A percentile compares a stretch with the other conserved stretches of the same genome.
Conservation (phyloP, 805 yeast genomes). For the Phaffomyces opuntiae region DNA sequence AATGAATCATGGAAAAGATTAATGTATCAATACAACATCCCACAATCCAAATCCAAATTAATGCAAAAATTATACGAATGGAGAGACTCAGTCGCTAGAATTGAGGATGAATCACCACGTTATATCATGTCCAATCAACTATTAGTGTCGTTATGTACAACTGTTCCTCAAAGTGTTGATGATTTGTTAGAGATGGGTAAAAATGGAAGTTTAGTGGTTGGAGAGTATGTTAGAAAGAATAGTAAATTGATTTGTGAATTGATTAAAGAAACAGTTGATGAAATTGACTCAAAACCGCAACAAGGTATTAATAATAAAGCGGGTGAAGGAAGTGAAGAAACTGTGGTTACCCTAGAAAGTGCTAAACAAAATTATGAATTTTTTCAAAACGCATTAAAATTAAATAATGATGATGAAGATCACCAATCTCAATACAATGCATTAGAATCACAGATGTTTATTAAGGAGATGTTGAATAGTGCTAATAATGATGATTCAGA, state of each 20-base stretch:
- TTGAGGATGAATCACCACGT: slow-evolving; percentile 76
- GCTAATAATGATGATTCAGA: not conserved
- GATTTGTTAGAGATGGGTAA: slow-evolving; percentile 34
- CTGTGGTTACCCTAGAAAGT: slow-evolving; percentile 5
- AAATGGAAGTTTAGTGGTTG: slow-evolving; percentile 18
- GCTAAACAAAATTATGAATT: slow-evolving; percentile 10
- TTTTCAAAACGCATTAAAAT: not conserved
- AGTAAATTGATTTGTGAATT: slow-evolving; percentile 53
- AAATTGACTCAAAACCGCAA: slow-evolving; percentile 25
- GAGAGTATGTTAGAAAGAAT: slow-evolving; percentile 51
- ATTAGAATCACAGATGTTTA: slow-evolving; percentile 1
- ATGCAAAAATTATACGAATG: slow-evolving; percentile 63
- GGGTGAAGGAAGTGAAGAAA: slow-evolving; percentile 2
- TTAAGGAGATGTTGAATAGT: not conserved
- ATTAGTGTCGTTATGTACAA: slow-evolving; percentile 51
- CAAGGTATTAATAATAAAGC: not conserved
- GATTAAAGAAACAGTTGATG: slow-evolving; percentile 30
- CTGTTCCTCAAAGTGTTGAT: slow-evolving; percentile 50
- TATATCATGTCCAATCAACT: slow-evolving; percentile 80
- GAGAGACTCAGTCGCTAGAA: slow-evolving; percentile 76
- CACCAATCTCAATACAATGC: no score
- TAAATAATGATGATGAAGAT: not conserved
- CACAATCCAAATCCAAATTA: slow-evolving; percentile 43
- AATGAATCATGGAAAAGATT: slow-evolving; percentile 62
- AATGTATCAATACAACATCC: slow-evolving; percentile 59